Conservation (phyloP, 768 basidiomycete species). For the Ephemerocybe angulata region DNA sequence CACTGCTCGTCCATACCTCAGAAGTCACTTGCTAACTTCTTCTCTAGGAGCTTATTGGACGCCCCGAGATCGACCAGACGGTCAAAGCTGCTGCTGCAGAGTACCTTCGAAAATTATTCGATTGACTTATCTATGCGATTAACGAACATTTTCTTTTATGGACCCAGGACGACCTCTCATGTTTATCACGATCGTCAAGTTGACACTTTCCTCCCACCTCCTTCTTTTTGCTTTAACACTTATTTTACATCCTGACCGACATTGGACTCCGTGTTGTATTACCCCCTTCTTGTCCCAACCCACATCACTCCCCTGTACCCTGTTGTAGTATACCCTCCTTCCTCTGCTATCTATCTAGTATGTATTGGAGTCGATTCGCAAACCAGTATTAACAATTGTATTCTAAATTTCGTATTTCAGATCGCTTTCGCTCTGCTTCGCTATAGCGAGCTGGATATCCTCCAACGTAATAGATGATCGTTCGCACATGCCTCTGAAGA, state of each 20-base stretch:
- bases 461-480: constrained; percentile 71
- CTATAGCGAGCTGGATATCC: constrained; percentile 50
- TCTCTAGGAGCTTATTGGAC: constrained; percentile 53
- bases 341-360: neutral
- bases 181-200: too few species aligned
- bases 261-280: too few species aligned
- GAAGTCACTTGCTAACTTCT: constrained; percentile 3
- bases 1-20: neutral
- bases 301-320: too few species aligned
- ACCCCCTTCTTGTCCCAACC: too few species aligned
- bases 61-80: constrained; percentile 52
- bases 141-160: too few species aligned
- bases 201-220: neutral
- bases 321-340: neutral
- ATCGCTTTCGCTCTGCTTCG: neutral
- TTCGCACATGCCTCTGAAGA: constrained; percentile 86
- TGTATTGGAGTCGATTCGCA: neutral
- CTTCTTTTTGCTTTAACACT: neutral
- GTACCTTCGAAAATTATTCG: constrained; percentile 66
- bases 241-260: neutral
- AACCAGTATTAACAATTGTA: neutral
- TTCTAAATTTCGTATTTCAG: neutral
- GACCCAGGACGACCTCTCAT: too few species aligned
- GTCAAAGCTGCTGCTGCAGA: constrained; percentile 67
- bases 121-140: too few species aligned